Base-by-base conservation (phyloP, 2,329 filamentous ascomycete genomes). In the Graphilbum fragrans region DNA sequence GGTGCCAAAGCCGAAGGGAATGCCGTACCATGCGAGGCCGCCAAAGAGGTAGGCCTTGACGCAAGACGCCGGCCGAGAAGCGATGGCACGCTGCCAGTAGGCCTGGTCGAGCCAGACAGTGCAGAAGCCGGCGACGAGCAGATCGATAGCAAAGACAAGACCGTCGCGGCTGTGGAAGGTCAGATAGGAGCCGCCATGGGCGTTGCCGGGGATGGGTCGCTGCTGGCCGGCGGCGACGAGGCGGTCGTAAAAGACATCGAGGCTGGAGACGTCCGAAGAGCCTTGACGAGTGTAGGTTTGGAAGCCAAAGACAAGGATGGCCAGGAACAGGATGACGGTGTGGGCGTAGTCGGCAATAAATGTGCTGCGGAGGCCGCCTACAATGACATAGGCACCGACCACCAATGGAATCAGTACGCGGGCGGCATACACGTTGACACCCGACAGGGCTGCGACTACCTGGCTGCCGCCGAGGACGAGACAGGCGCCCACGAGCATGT, bases 1-100 rank as follows among this genome's bases (percentile, higher is more conserved):
- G 1, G 58, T 60, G 2, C 54, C 55, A 37, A 61, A 60, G 16
- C 56, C 52, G 40, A 60, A 62, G 1, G 58, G 58, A 9, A 61
- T 56, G 20, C 57, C 57, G 35, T 58, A 60, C 58, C 58, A 62
- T 2, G 60, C 58, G 20, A 65, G 35, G 2, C 63, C 62, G 10
- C 63, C 63, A 3, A 63, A 49, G 9, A 65, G 53, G 43, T 65
- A 66, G 2, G 60, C 63, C 39, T 58, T 59, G 3, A 64, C 62
- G 0, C 56, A 56, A 0, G 60, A 64, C 43, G 61, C 57, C 0
- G 62, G 63, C 18, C 57, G 50, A 0, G 58, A 61, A 7, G 62
- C 62, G 44, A 66, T 64, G 4, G 62, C 63, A 2, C 62, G 58
- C 49, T 66, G 62, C 63, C 62, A 65, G 45, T 65, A 66, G 2